A percentile compares a stretch with the other conserved stretches of the same genome.
These are phyloP conservation scores for Talaromyces adpressus DNA, from an alignment of 495 filamentous ascomycete genomes.

Conservation along the genomic window DNA sequence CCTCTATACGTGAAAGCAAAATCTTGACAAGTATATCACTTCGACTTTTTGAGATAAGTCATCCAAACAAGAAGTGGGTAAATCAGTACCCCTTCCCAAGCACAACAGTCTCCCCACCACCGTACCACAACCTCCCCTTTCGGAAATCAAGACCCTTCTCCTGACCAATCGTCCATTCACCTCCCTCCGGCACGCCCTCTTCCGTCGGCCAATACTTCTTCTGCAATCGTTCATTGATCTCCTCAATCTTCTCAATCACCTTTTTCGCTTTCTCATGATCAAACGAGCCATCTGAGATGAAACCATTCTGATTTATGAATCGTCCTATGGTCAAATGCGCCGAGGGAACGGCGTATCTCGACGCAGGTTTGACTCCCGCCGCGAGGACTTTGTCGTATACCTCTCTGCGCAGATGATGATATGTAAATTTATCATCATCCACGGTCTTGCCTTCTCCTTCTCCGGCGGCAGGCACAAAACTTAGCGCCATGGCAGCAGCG, in stretches of 20 bases:
- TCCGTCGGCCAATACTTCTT: slow-evolving; percentile 56
- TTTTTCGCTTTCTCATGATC: slow-evolving; percentile 41
- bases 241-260: slow-evolving; percentile 63
- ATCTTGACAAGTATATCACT: too few species aligned
- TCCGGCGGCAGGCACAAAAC: slow-evolving; percentile 70
- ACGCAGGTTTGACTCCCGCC: slow-evolving; percentile 54
- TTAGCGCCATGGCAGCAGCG: slow-evolving; percentile 73
- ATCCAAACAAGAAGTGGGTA: too few species aligned
- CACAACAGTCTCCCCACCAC: slow-evolving; percentile 58
- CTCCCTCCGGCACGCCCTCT: slow-evolving; percentile 34
- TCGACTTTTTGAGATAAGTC: too few species aligned
- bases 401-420: slow-evolving; percentile 84
- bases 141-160: slow-evolving; percentile 67
- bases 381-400: slow-evolving; percentile 52
- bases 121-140: slow-evolving; percentile 75
- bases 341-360: slow-evolving; percentile 78
- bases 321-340: slow-evolving; percentile 83
- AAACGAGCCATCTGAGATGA: slow-evolving; percentile 14
- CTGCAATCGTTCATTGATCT: slow-evolving; percentile 66
- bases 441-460: slow-evolving; percentile 27
- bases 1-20: too few species aligned
- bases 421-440: slow-evolving; percentile 60
- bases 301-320: slow-evolving; percentile 55
- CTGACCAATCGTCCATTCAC: slow-evolving; percentile 70
- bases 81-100: slow-evolving; percentile 47